A percentile compares a stretch with the other conserved stretches of the same genome.
Evolutionary conservation across 352 stramenopile genomes (phyloP).

Genomic region (Aphanomyces cochlioides): DNA sequence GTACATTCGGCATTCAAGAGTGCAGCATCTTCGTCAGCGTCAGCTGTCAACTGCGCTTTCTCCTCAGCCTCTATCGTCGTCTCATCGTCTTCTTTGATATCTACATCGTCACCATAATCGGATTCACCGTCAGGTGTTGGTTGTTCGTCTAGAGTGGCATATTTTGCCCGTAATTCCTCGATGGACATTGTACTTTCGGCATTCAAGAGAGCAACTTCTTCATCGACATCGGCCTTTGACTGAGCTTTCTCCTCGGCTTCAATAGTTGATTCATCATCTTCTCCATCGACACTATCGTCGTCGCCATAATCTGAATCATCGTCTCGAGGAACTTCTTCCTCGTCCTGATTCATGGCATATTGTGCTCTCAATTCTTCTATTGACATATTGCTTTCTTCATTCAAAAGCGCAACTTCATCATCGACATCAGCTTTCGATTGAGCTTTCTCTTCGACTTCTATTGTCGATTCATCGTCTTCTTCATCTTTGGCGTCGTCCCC

Average conservation of each 20-base stretch:
- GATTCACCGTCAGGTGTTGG: conserved; percentile 36
- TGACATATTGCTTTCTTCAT: conserved; percentile 88
- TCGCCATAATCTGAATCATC: conserved; percentile 37
- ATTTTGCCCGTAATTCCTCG: conserved; percentile 81
- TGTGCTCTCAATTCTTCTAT: conserved; percentile 75
- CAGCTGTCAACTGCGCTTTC: conserved; percentile 33
- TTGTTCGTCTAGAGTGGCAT: conserved; percentile 32
- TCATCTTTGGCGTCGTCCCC: conserved; percentile 35
- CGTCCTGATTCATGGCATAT: conserved; percentile 36
- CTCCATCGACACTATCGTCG: conserved; percentile 35
- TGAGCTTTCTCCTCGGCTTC: conserved; percentile 53
- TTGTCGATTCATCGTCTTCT: conserved; percentile 86
- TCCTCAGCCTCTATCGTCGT: conserved; percentile 83
- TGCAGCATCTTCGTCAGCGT: conserved; percentile 63
- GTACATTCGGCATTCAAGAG: conserved; percentile 72
- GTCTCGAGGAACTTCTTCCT: conserved; percentile 12
- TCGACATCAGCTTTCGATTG: conserved; percentile 37
- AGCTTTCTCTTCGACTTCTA: conserved; percentile 75
- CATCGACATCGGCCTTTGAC: conserved; percentile 36
- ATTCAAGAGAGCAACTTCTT: conserved; percentile 75
- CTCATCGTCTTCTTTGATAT: conserved; percentile 56
- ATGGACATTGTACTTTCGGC: conserved; percentile 81
- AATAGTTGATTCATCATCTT: conserved; percentile 83
- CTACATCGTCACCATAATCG: conserved; percentile 33
- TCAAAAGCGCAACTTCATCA: conserved; percentile 83